Percentiles rank a stretch among this genome's conserved stretches.
These are phyloP conservation scores for Immersiporthe knoxdaviesiana DNA, from an alignment of 2,329 filamentous ascomycete genomes.

Conservation along the genomic window DNA sequence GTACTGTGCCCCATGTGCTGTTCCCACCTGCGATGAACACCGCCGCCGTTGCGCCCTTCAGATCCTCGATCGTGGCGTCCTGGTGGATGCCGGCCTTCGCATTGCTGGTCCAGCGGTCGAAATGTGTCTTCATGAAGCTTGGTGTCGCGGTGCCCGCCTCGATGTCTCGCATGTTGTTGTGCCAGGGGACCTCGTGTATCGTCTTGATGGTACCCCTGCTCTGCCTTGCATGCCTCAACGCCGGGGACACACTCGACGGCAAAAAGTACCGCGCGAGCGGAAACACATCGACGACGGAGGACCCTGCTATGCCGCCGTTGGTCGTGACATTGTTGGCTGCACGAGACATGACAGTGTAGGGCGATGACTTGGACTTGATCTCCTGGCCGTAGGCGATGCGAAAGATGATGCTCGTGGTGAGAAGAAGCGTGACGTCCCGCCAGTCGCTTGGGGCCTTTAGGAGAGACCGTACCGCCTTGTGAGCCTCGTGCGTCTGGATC, in stretches of 20 bases:
- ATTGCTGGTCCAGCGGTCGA: slow-evolving; percentile 36
- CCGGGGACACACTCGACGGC: slow-evolving; percentile 36
- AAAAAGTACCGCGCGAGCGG: slow-evolving; percentile 50
- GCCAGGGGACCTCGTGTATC: slow-evolving; percentile 50
- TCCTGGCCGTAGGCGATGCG: slow-evolving; percentile 35
- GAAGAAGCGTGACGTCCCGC: slow-evolving; percentile 33
- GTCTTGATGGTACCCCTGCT: slow-evolving; percentile 40
- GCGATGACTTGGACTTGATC: slow-evolving; percentile 31
- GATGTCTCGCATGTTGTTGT: slow-evolving; percentile 37
- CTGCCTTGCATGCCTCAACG: slow-evolving; percentile 36
- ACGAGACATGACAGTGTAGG: slow-evolving; percentile 34
- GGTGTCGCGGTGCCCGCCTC: slow-evolving; percentile 39
- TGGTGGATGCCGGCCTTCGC: slow-evolving; percentile 35
- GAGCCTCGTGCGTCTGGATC: slow-evolving; percentile 40
- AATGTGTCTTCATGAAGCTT: slow-evolving; percentile 39
- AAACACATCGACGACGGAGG: slow-evolving; percentile 52
- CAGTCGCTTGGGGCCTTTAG: slow-evolving; percentile 32
- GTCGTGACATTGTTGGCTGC: slow-evolving; percentile 35
- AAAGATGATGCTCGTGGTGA: slow-evolving; percentile 36
- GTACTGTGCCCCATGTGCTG: slow-evolving; percentile 48
- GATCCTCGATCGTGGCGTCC: slow-evolving; percentile 46
- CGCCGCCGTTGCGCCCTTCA: slow-evolving; percentile 53
- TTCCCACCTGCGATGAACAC: slow-evolving; percentile 53
- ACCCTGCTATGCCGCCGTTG: slow-evolving; percentile 39
- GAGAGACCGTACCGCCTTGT: slow-evolving; percentile 36